A percentile compares a stretch with the other conserved stretches of the same genome.
Conservation (phyloP, 1,284 basidiomycete species). For the Gastroboletus turbinatus region DNA sequence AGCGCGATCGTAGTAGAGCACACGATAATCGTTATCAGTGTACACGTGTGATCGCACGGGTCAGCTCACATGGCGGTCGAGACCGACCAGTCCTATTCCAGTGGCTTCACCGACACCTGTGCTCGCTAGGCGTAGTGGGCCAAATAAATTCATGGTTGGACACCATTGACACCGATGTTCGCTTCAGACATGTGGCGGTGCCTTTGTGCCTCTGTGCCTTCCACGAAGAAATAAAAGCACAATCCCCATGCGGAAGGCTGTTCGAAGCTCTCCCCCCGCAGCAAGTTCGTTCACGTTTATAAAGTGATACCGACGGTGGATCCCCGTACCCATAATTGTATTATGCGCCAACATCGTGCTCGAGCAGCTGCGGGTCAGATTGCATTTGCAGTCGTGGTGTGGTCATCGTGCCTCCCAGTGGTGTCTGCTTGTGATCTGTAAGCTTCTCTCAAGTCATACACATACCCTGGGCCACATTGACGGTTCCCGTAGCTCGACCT, state of each 20-base stretch:
- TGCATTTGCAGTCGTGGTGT: neutral
- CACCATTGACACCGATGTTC: too few species aligned
- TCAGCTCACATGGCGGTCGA: too few species aligned
- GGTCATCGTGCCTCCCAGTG: conserved; percentile 8
- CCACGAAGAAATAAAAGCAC: neutral
- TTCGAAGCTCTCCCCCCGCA: neutral
- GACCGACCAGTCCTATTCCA: too few species aligned
- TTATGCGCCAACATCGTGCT: conserved; percentile 4
- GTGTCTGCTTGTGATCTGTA: conserved; percentile 19
- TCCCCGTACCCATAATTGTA: neutral
- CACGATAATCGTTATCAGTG: too few species aligned
- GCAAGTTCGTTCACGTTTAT: neutral
- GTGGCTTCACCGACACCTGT: too few species aligned
- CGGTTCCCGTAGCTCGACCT: neutral
- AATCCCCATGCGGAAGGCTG: neutral
- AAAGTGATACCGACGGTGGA: neutral
- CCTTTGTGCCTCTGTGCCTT: neutral
- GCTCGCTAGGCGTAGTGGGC: too few species aligned
- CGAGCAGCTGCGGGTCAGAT: neutral
- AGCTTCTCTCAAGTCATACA: neutral
- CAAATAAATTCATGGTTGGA: too few species aligned
- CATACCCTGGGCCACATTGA: conserved; percentile 1
- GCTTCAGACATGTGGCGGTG: too few species aligned
- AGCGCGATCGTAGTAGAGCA: too few species aligned
- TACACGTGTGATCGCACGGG: too few species aligned